Evolutionary conservation across 2,329 filamentous ascomycete species (phyloP), one percentile per base, ranked within the genome.

Genomic region (Pyricularia sp.): DNA sequence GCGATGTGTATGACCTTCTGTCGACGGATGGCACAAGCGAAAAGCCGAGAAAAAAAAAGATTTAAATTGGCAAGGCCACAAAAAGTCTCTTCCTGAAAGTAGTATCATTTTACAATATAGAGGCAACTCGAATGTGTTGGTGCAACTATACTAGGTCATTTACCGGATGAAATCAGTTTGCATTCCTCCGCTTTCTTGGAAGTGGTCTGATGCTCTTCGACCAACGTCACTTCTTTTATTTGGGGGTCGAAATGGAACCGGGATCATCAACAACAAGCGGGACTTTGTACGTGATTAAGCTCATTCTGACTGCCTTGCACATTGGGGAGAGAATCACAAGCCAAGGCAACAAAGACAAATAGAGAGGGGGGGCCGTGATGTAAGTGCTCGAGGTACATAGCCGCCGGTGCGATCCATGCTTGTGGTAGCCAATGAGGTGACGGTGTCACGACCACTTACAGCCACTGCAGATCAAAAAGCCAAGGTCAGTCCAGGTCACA

Each of bases 351-450:
- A 50, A 7, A 50, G 3, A 14, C 12, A 4, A 50, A 50, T n/a
- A 50, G 5, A 50, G 42, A 50, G 42, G 6, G 42, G 42, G 42
- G 42, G 42, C 42, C 42, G 42, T 50, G 42, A 50, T 50, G 42
- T 50, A 50, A 50, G 42, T 50, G 42, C 42, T n/a, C 42, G 7
- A n/a, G 42, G 42, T 63, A 63, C 59, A 26, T 65, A 65, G 31
- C 31, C 64, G 64, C 64, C 64, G 31, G 64, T 36, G n/a, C n/a
- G 31, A 25, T 36, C 64, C 64, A 36, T 42, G 31, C 30, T 31
- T 65, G 64, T 65, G 64, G 64, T 42, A 65, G 64, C 64, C 64
- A 65, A 65, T 65, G 31, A 65, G 64, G 31, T 36, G 31, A 17
- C 64, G n/a, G n/a, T 25, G 4, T 17, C 64, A n/a, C 42, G n/a